Percentiles rank a stretch among this genome's conserved stretches.
These are phyloP conservation scores for Galium porrigens DNA, from an alignment of 305 asterid genomes.

Conservation along the genomic window DNA sequence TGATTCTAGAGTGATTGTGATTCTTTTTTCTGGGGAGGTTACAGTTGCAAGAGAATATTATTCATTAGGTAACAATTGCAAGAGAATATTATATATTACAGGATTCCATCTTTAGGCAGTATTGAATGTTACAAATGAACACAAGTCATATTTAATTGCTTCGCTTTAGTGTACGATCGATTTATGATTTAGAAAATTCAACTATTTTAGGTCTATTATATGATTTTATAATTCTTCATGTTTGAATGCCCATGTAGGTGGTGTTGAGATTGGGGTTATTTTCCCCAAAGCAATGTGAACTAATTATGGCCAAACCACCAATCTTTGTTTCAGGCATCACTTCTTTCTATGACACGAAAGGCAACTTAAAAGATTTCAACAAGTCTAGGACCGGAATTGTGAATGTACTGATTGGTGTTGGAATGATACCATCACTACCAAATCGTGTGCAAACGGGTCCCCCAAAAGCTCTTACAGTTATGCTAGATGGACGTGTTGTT, in stretches of 20 bases:
- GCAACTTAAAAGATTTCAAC: constrained; percentile 54
- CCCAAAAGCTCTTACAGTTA: constrained; percentile 70
- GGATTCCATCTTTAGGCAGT: background rate
- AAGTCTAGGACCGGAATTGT: constrained; percentile 45
- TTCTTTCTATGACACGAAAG: constrained; percentile 57
- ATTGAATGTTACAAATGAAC: background rate
- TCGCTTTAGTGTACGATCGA: background rate
- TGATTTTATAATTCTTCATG: background rate
- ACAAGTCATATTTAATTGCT: background rate
- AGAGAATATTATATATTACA: background rate
- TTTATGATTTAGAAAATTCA: background rate
- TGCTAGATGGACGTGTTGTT: constrained; percentile 78
- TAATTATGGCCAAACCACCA: background rate
- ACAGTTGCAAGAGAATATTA: background rate
- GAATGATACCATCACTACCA: constrained; percentile 70
- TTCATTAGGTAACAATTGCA: background rate
- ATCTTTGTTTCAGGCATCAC: constrained; percentile 44
- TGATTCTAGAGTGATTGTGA: background rate
- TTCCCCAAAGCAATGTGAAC: constrained; percentile 1
- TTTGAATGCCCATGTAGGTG: background rate
- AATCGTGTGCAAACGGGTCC: constrained; percentile 72
- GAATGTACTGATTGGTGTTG: constrained; percentile 42
- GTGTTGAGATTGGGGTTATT: background rate
- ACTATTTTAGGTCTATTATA: background rate
- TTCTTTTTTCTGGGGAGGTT: background rate